Conservation (phyloP, 495 filamentous ascomycete genomes). For the Lasiosphaeria miniovina region DNA sequence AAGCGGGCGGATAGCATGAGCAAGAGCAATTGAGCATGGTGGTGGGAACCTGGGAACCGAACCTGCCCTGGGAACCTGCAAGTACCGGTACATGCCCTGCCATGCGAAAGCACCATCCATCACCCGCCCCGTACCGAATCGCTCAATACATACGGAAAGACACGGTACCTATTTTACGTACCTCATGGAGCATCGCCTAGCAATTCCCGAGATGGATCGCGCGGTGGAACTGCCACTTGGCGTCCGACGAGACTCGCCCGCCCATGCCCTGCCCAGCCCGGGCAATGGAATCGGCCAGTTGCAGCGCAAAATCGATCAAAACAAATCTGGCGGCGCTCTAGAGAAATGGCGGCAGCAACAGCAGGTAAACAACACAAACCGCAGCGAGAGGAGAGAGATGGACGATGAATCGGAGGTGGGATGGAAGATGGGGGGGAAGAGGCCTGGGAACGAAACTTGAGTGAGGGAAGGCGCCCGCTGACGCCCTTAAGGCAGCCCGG, state of each 20-base stretch:
- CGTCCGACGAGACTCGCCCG: conserved; percentile 23
- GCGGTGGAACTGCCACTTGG: conserved; percentile 30
- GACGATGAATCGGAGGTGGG: background rate
- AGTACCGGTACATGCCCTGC: background rate
- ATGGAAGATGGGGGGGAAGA: background rate
- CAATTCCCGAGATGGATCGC: conserved; percentile 25
- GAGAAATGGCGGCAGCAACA: background rate
- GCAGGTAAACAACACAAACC: background rate
- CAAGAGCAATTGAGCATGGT: background rate
- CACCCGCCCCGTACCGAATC: conserved; percentile 12
- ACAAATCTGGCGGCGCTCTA: too few relatives aligned
- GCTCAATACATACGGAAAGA: too few relatives aligned
- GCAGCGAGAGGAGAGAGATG: background rate
- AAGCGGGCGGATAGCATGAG: background rate
- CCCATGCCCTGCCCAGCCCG: conserved; percentile 8
- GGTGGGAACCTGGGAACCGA: background rate
- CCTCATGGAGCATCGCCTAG: background rate
- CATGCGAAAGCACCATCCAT: too few relatives aligned
- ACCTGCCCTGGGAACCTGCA: background rate
- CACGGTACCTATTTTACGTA: too few relatives aligned
- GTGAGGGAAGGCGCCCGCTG: too few relatives aligned
- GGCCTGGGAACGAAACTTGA: background rate
- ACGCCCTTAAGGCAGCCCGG: too few relatives aligned
- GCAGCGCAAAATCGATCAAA: conserved; percentile 2
- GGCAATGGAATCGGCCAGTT: conserved; percentile 9